phyloP scores from a whole-genome alignment of 768 basidiomycete genomes.

The Gloeopeniophorella convolvens region DNA sequence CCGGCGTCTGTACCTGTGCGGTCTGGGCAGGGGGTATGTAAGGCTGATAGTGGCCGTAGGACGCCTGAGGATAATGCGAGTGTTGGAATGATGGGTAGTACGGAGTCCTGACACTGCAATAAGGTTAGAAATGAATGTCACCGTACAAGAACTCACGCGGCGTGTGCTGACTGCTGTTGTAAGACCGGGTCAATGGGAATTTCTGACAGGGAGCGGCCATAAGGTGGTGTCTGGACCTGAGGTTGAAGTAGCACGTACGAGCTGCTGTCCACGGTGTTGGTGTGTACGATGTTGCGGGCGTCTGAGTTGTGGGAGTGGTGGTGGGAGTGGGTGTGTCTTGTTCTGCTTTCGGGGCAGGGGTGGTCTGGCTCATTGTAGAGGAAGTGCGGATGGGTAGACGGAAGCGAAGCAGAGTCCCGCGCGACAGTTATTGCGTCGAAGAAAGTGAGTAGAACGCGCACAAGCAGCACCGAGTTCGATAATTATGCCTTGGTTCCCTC shows the following conservation, averaged over 20 bases:
- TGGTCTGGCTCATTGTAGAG: constrained; percentile 11
- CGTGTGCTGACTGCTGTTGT: constrained; percentile 21
- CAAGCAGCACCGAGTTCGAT: too few species aligned
- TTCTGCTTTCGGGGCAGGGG: constrained; percentile 12
- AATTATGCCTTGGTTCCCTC: too few species aligned
- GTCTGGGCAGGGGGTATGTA: constrained; percentile 20
- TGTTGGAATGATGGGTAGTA: constrained; percentile 22
- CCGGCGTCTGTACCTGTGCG: constrained; percentile 24
- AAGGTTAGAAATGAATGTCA: constrained; percentile 1
- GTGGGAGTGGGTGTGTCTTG: constrained; percentile 8
- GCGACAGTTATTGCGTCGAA: neutral
- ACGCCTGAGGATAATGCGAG: constrained; percentile 23
- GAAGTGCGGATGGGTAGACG: neutral
- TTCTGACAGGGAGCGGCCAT: constrained; percentile 9
- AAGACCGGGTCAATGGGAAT: constrained; percentile 22
- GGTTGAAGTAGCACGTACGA: constrained; percentile 6
- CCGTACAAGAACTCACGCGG: constrained; percentile 9
- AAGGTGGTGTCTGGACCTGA: neutral
- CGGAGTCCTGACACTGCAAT: constrained; percentile 6
- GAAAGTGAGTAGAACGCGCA: too few species aligned
- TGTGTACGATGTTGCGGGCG: constrained; percentile 13
- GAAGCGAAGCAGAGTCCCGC: neutral
- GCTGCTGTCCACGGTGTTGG: constrained; percentile 11
- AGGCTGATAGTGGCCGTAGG: constrained; percentile 29
- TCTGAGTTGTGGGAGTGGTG: constrained; percentile 6